These are phyloP conservation scores for Hypomontagnella monticulosa DNA, from an alignment of 495 filamentous ascomycete genomes.

Conservation along the genomic window DNA sequence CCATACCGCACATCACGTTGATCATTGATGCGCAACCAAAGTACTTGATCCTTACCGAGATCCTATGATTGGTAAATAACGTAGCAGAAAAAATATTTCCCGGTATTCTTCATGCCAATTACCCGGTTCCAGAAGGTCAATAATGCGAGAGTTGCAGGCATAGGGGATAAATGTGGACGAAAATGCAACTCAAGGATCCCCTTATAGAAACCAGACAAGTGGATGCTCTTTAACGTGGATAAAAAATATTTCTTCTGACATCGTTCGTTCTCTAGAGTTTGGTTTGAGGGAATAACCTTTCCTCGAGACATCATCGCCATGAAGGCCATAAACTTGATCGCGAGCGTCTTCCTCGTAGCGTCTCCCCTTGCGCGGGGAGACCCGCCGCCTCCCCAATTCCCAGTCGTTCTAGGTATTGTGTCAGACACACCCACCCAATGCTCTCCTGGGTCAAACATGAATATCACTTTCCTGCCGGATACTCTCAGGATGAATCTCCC, in stretches of 20 bases:
- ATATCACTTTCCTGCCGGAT: constrained; percentile 28
- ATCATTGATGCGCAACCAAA: constrained; percentile 11
- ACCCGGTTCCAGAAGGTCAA: constrained; percentile 19
- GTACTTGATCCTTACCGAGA: constrained; percentile 5
- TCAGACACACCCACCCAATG: constrained; percentile 28
- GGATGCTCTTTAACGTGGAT: background rate
- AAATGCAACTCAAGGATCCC: constrained; percentile 14
- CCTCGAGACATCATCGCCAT: background rate
- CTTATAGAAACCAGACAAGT: background rate
- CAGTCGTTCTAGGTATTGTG: constrained; percentile 14
- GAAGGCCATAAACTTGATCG: constrained; percentile 13
- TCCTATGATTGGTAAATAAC: constrained; percentile 22
- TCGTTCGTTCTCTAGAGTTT: background rate
- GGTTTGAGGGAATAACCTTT: background rate
- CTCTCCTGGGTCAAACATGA: constrained; percentile 30
- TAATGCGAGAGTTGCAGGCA: constrained; percentile 3
- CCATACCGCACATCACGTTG: background rate
- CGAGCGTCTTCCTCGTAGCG: constrained; percentile 10
- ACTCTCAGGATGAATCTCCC: constrained; percentile 32
- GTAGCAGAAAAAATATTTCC: constrained; percentile 10
- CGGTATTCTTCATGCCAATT: constrained; percentile 19
- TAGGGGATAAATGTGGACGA: constrained; percentile 22
- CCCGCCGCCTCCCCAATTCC: constrained; percentile 29
- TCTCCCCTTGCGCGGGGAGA: constrained; percentile 13
- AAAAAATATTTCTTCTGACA: background rate